Evolutionary conservation across 164 flowering plant genomes (phyloP), one percentile per base, ranked within the genome.

Genomic region (Tetracentron sinense): DNA sequence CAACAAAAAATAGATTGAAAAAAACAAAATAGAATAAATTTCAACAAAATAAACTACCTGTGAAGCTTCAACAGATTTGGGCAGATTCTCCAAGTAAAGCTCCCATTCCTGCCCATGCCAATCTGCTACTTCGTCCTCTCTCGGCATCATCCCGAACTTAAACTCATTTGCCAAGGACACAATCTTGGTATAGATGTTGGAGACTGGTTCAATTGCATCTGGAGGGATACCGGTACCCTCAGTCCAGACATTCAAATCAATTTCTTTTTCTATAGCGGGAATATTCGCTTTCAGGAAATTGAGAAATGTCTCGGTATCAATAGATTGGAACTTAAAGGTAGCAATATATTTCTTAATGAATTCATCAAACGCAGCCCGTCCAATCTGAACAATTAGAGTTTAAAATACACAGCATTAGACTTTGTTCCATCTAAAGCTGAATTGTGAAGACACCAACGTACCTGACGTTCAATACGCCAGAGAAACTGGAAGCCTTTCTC

Each of bases 391-490:
- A 44, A 30, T 58, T 48, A 28, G 11, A 46, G 3, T 8, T 35
- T 12, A 47, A 63, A 65, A 53, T 42, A 58, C 16, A 42, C 59
- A 26, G 29, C 1, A 57, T 60, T 20, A 56, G 44, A 51, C 17
- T 48, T n/a, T 35, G 23, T n/a, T 64, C 53, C 42, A 16, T 54
- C 46, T 17, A 50, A 16, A 22, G 16, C 7, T 33, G 8, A 42
- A 38, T 28, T 20, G 20, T 20, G 21, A 21, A 53, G 1, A 55
- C 22, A 5, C 30, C 0, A 31, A 52, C 25, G 30, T 61, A 91
- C 99, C 93, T 89, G 89, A n/a, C 93, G 92, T 66, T 94, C 99
- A 61, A 94, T 91, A 58, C 97, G 92, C 92, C 90, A 91, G 2
- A 94, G 74, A 62, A 94, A 91, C 77, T 94, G 98, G 70, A 91